Evolutionary conservation across 2,329 filamentous ascomycete species (phyloP), one percentile per base, ranked within the genome.

Genomic region (Emmonsia crescens): DNA sequence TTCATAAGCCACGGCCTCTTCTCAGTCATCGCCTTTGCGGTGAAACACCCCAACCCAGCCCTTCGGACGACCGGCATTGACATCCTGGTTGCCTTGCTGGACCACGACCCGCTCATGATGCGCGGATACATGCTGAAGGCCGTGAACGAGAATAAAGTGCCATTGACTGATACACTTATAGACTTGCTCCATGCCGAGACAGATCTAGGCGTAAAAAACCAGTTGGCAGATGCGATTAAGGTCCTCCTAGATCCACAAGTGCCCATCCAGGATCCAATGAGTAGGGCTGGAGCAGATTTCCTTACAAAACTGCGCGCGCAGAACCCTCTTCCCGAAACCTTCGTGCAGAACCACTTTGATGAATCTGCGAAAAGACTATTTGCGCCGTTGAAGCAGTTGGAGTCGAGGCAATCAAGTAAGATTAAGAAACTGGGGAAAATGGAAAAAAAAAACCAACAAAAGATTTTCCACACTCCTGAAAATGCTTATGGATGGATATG

Each of bases 101-200:
- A 99, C 69, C 92, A 97, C 71, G 94, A 99, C 69, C 89, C 93
- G 2, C 85, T 91, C 68, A 91, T 96, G 88, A 93, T 99, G 72
- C 88, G 94, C 57, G 86, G 88, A 67, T 95, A 93, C 60, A 92
- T 97, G 68, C 93, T 96, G 74, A 90, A 91, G 64, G 91, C 96
- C 66, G 88, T 96, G 64, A 87, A 88, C 66, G 91, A 96, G 66
- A 92, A 92, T 71, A 86, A 89, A 67, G 85, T 87, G 1, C 90
- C 91, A 4, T 77, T 99, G 60, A 96, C 91, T 1, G 94, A 97
- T 72, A 95, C 90, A 0, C 78, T 99, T 48, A 96, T 97, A 62
- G 93, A 96, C 68, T 81, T 99, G 49, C 82, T 99, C 1, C 82
- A 97, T 55, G 86, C 94, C 1, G 94, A 99, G 76, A 88, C 89